Base-by-base conservation (phyloP, 306 rosid species). In the Prunus campanulata region DNA sequence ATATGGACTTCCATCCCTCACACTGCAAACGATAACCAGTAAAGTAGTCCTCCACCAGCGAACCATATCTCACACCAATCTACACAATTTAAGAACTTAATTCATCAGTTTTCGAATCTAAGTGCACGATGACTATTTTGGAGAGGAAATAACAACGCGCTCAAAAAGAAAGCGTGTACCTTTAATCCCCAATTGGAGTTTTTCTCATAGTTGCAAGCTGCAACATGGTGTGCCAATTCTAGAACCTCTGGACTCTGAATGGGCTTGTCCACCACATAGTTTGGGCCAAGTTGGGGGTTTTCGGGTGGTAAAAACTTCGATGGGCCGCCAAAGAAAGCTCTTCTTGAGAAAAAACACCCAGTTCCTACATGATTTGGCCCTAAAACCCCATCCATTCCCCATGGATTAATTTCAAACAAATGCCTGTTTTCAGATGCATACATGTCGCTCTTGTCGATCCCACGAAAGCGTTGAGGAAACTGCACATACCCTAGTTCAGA, bases 21-120 rank as follows among this genome's bases (percentile, higher is more conserved):
- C 81, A 74, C 7, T 79, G 69, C 24, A 70, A n/a, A 8, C 16
- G 29, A 49, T 44, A 84, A 0, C 83, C 79, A 6, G 86, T 82
- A 73, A 5, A 55, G 57, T 16, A 79, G 47, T 82, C 88, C 62
- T 87, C 90, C 25, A 74, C 78, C 4, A 84, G n/a, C 1, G 86
- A 73, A 11, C 88, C 90, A 74, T 87, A 82, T 71, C 81, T 79
- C 4, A 83, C 69, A 12, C 90, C 87, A 57, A 83, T 29, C 84
- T 86, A 47, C 59, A 20, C 20, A 46, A 1, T 24, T 74, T 11
- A 14, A 25, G 4, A 46, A 3, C 39, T 72, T 14, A 8, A 13
- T 4, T 13, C 20, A 5, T 29, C 11, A 29, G 11, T 3, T 25
- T 62, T 14, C 12, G 9, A 56, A n/a, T 39, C 9, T 39, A 39